Evolutionary conservation across 1,284 basidiomycete species (phyloP).

Genomic region (Rhodotorula mucilaginosa): DNA sequence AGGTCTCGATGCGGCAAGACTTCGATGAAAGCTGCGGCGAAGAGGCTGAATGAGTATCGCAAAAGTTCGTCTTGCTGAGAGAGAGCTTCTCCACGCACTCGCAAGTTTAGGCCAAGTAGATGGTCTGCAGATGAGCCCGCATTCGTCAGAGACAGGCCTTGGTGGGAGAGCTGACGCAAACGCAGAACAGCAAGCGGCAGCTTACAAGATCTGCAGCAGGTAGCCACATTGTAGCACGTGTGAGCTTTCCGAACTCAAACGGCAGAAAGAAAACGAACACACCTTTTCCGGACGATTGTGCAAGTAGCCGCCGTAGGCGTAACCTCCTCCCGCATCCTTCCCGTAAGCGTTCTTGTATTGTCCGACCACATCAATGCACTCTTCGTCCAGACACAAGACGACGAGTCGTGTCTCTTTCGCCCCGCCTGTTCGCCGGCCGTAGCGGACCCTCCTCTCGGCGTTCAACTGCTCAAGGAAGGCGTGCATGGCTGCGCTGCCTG

Average conservation of each 20-base stretch:
- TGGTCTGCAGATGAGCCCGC: background rate
- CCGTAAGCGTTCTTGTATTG: constrained; percentile 13
- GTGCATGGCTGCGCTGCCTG: constrained; percentile 24
- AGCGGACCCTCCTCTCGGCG: constrained; percentile 13
- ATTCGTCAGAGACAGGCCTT: background rate
- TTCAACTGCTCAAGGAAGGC: constrained; percentile 27
- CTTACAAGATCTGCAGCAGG: background rate
- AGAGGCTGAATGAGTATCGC: background rate
- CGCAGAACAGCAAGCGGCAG: background rate
- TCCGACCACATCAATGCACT: constrained; percentile 12
- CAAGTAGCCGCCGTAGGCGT: constrained; percentile 23
- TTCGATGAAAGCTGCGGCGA: constrained; percentile 31
- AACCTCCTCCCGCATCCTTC: constrained; percentile 5
- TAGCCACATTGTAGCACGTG: background rate
- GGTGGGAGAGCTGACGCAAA: too few relatives aligned
- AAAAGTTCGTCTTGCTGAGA: rapidly evolving
- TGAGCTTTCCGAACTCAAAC: background rate
- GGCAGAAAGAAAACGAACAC: background rate
- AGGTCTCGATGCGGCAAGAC: constrained; percentile 28
- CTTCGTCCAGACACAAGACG: constrained; percentile 27
- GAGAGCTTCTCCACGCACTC: background rate
- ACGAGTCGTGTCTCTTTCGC: constrained; percentile 28
- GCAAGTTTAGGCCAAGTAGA: constrained; percentile 38
- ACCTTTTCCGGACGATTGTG: constrained; percentile 26
- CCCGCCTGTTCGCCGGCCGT: background rate